phyloP scores from a whole-genome alignment of 352 stramenopile genomes.

The Phytophthora lateralis region DNA sequence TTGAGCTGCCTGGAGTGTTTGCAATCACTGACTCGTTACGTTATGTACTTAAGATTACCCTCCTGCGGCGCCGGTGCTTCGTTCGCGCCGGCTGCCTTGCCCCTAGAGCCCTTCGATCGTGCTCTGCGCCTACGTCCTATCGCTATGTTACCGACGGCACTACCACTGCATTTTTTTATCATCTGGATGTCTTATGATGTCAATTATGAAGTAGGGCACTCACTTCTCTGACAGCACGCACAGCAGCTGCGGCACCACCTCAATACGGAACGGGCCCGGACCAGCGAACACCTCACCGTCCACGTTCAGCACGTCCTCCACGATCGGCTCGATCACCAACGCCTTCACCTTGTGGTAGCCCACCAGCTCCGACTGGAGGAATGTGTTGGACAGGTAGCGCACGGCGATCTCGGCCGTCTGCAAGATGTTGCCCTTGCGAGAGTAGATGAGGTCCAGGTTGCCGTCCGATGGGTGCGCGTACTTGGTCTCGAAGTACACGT shows the following conservation, averaged over 20 bases:
- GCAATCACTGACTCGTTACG: slow-evolving; percentile 20
- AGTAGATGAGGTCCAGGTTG: slow-evolving; percentile 82
- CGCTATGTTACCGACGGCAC: slow-evolving; percentile 23
- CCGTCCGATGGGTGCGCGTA: slow-evolving; percentile 80
- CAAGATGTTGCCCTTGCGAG: slow-evolving; percentile 50
- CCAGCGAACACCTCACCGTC: slow-evolving; percentile 75
- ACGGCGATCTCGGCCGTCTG: slow-evolving; percentile 57
- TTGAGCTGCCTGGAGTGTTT: neutral
- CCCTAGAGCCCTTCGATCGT: slow-evolving; percentile 31
- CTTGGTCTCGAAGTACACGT: slow-evolving; percentile 85
- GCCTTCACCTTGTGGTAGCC: slow-evolving; percentile 84
- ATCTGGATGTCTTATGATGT: slow-evolving; percentile 19
- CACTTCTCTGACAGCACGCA: slow-evolving; percentile 84
- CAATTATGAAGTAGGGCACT: slow-evolving; percentile 29
- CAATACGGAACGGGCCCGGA: slow-evolving; percentile 69
- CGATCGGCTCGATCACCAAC: slow-evolving; percentile 69
- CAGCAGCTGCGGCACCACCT: slow-evolving; percentile 73
- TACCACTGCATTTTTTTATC: slow-evolving; percentile 23
- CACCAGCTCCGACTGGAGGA: slow-evolving; percentile 62
- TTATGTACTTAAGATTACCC: slow-evolving; percentile 25
- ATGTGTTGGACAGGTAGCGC: slow-evolving; percentile 61
- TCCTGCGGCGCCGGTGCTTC: slow-evolving; percentile 17
- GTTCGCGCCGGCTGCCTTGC: slow-evolving; percentile 15
- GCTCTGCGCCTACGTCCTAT: slow-evolving; percentile 13
- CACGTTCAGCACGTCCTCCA: slow-evolving; percentile 73